Percentiles rank a stretch among this genome's conserved stretches.
Evolutionary conservation across 2,329 filamentous ascomycete genomes (phyloP).

Genomic region (Penicillium verrucosum): DNA sequence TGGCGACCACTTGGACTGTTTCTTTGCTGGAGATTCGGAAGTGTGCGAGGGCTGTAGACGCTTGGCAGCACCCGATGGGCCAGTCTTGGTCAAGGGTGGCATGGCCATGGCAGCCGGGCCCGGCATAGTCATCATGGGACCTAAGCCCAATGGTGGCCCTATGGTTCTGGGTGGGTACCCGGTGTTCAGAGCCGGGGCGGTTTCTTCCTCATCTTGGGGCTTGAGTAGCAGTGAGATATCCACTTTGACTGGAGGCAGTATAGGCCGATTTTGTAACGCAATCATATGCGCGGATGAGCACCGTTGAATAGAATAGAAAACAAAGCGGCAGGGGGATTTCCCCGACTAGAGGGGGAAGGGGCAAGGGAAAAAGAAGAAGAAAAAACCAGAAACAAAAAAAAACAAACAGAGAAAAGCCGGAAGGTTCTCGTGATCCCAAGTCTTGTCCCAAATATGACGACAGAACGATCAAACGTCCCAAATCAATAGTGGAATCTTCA

Average conservation of each 20-base stretch:
- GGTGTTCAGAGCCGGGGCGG: conserved; percentile 28
- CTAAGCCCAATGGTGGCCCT: conserved; percentile 25
- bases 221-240: conserved; percentile 92
- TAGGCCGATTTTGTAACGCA: conserved; percentile 41
- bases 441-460: not conserved
- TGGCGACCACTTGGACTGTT: conserved; percentile 93
- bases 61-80: conserved; percentile 34
- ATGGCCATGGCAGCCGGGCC: conserved; percentile 23
- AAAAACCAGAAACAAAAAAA: too few species aligned
- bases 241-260: conserved; percentile 65
- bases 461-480: not conserved
- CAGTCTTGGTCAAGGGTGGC: conserved; percentile 30
- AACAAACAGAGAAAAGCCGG: not conserved
- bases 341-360: not conserved
- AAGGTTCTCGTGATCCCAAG: conserved; percentile 4
- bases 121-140: conserved; percentile 21
- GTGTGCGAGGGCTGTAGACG: conserved; percentile 48
- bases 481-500: not conserved
- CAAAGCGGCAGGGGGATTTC: not conserved
- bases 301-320: not conserved
- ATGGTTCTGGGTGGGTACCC: conserved; percentile 32
- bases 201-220: conserved; percentile 47
- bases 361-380: not conserved
- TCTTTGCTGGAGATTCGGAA: conserved; percentile 71
- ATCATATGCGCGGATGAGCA: conserved; percentile 40